phyloP scores from a whole-genome alignment of 83 land plant genomes.

The Diphasiastrum complanatum region DNA sequence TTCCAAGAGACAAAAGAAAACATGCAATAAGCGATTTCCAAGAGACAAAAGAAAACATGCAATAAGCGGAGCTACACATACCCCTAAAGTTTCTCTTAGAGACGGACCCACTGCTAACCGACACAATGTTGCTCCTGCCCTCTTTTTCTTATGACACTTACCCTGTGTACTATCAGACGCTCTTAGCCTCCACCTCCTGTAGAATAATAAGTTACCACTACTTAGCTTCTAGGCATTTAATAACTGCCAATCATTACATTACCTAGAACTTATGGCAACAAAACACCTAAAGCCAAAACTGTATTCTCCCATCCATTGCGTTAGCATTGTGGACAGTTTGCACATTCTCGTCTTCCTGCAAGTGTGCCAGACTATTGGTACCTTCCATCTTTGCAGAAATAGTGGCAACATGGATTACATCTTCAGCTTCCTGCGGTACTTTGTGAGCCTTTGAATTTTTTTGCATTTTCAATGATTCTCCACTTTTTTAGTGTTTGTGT shows the following conservation, averaged over 20 bases:
- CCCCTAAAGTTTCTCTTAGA: conserved; percentile 34
- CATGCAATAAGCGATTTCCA: too few species aligned
- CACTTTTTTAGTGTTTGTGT: too few species aligned
- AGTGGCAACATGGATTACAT: conserved; percentile 23
- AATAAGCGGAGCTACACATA: conserved; percentile 17
- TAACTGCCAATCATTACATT: not conserved
- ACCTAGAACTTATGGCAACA: not conserved
- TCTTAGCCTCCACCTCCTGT: conserved; percentile 70
- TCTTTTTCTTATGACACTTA: conserved; percentile 31
- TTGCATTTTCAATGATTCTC: too few species aligned
- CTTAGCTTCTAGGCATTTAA: not conserved
- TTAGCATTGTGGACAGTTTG: conserved; percentile 6
- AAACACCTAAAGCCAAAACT: conserved; percentile 30
- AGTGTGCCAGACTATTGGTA: conserved; percentile 8
- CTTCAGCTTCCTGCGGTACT: too few species aligned
- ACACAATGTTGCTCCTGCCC: conserved; percentile 55
- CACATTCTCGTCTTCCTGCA: conserved; percentile 10
- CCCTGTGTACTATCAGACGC: conserved; percentile 31
- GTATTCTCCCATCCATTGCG: conserved; percentile 18
- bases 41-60: not conserved
- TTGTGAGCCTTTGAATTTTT: too few species aligned
- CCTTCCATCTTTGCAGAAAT: conserved; percentile 20
- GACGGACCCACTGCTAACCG: conserved; percentile 66
- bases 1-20: too few species aligned
- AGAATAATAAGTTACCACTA: conserved; percentile 4